These are phyloP conservation scores for Daldinia sp. DNA, from an alignment of 2,329 filamentous ascomycete species.

Conservation along the genomic window DNA sequence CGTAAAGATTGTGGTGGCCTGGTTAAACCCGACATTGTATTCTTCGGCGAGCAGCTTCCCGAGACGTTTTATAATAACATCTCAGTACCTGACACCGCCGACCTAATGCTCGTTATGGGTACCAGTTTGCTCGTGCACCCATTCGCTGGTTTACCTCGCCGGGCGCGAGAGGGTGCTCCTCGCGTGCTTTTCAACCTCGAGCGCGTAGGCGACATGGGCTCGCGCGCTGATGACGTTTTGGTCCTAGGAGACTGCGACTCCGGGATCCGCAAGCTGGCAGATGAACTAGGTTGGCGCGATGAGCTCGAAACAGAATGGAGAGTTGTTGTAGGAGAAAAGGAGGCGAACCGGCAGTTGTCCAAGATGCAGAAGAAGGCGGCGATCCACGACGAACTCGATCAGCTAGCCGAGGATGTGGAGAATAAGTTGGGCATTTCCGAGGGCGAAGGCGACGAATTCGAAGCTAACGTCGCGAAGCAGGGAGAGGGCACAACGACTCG, in stretches of 20 bases:
- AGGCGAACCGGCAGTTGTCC: constrained; percentile 60
- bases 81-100: constrained; percentile 66
- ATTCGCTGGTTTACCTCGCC: constrained; percentile 80
- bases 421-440: constrained; percentile 43
- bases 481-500: constrained; percentile 5
- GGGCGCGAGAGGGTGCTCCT: constrained; percentile 69
- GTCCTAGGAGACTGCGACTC: constrained; percentile 83
- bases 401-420: constrained; percentile 46
- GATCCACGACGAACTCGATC: constrained; percentile 55
- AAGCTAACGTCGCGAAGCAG: constrained; percentile 29
- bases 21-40: constrained; percentile 94
- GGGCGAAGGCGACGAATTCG: constrained; percentile 18
- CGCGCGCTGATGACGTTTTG: constrained; percentile 82
- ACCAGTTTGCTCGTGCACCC: constrained; percentile 89
- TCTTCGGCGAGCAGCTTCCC: constrained; percentile 78
- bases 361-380: constrained; percentile 43
- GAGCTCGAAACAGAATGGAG: constrained; percentile 84
- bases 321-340: constrained; percentile 67
- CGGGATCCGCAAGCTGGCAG: constrained; percentile 80
- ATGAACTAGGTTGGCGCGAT: constrained; percentile 82
- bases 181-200: constrained; percentile 90
- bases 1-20: constrained; percentile 70
- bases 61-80: constrained; percentile 68
- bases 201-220: constrained; percentile 79
- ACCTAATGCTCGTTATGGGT: constrained; percentile 85